Base-by-base conservation (phyloP, 805 yeast species). In the Brettanomyces anomalus region DNA sequence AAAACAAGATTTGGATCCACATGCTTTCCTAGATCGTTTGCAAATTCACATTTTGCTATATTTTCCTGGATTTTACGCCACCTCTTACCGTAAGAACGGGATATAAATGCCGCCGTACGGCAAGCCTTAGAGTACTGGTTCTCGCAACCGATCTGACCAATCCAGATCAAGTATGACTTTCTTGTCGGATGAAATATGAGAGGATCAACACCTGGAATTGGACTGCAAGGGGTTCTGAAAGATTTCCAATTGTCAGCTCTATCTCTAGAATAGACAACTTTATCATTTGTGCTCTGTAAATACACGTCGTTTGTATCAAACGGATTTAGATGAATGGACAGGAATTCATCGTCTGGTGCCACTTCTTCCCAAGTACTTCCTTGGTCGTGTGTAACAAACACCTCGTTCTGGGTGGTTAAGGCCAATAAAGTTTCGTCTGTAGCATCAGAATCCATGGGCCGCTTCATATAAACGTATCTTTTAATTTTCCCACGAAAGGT, bases 371-470 rank as follows among this genome's bases (percentile, higher is more conserved):
- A 76, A 3, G 59, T 56, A 10, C 64, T 54, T 17, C 93, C 93
- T 42, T 81, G 83, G 58, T 85, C 78, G 50, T 77, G 80, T 1
- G 95, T 81, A 5, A 85, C 75, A 53, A 68, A 83, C 2, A 78
- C 77, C 28, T 70, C 68, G 43, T 74, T 69, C 30, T 71, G 67
- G 26, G 62, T 57, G 1, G 89, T 83, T 44, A 75, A 65, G 3
- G 82, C 66, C 14, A 89, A 58, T 14, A 89, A 61, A 1, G 86
- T 75, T 56, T 82, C 87, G 48, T 79, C 84, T 21, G 63, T 64
- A 37, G 65, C 49, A 11, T 66, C 61, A 36, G 54, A 49, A 4
- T 63, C 64, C 33, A 61, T 60, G 37, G 71, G 65, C 47, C 73
- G 76, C 41, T 81, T 83, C 45, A 82, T 64, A 50, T 83, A 83